phyloP scores from a whole-genome alignment of 2,329 filamentous ascomycete genomes.

The Colletotrichum echinochloae region DNA sequence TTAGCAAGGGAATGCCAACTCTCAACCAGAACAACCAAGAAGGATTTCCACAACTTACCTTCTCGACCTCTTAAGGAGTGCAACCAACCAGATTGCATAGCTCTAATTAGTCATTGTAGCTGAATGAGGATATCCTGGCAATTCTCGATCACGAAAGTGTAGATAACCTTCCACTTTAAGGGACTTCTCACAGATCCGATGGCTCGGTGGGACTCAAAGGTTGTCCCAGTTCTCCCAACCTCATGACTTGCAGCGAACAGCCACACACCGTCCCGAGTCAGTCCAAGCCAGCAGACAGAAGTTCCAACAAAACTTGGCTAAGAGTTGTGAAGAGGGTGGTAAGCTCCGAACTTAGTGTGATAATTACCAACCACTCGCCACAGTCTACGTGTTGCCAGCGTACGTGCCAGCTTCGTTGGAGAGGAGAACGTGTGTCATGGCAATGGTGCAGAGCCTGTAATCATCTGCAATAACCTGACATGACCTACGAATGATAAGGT shows the following conservation, averaged over 20 bases:
- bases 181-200: not conserved
- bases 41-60: not conserved
- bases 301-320: not conserved
- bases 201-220: not conserved
- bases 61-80: constrained; percentile 1
- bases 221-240: constrained; percentile 6
- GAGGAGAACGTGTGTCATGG: constrained; percentile 12
- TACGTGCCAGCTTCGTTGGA: not conserved
- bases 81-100: not conserved
- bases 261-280: constrained; percentile 31
- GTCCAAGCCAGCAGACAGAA: constrained; percentile 1
- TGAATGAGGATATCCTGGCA: constrained; percentile 9
- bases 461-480: not conserved
- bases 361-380: not conserved
- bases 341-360: not conserved
- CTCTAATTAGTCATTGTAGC: not conserved
- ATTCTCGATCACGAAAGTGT: constrained; percentile 11
- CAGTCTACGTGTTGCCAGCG: not conserved
- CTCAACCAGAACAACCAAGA: no score
- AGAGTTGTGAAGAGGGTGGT: not conserved
- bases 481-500: not conserved
- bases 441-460: constrained; percentile 10
- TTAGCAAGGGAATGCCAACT: constrained; percentile 22
- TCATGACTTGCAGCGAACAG: constrained; percentile 9
- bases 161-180: constrained; percentile 23